Evolutionary conservation across 2,329 filamentous ascomycete genomes (phyloP), one percentile per base, ranked within the genome.

Genomic region (Penicillium brasilianum): DNA sequence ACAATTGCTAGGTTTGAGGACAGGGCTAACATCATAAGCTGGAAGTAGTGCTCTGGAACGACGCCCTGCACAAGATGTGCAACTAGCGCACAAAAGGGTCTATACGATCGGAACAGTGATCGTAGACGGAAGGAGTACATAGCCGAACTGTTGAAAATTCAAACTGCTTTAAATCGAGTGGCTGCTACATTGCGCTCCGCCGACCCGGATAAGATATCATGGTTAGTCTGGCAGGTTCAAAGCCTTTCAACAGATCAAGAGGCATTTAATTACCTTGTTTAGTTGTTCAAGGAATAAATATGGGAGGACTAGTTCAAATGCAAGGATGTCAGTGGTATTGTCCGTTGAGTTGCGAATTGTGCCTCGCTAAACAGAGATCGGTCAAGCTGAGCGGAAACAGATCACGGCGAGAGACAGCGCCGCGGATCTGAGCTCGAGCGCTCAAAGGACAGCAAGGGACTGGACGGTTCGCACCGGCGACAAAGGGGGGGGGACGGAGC

Each of bases 181-280:
- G 36, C 11, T 55, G 43, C 50, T 18, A 62, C 36, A 2, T 54
- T 62, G 3, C 57, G 54, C 41, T 62, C 54, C 39, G 18, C 36
- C 52, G 39, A 37, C 6, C 37, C 25, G 5, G 30, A 53, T 22
- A 56, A 62, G 51, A 56, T 59, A 59, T 56, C 22, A 34, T 46
- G 7, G 55, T 48, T 62, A 30, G 51, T 56, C 28, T 48, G 4
- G 37, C 44, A 48, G 36, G 22, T 62, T 13, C 46, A 52, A 49
- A 56, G 25, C 14, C 32, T 59, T 18, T 30, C 44, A 39, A 58
- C 14, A 32, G 55, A 61, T 13, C 51, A 61, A 56, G 59, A 61
- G 5, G 39, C 36, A n/a, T 39, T 58, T 20, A 25, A 55, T 44
- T 30, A 56, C 32, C 51, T 58, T 58, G 11, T 61, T 58, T 28